Percentiles rank a stretch among this genome's conserved stretches.
Evolutionary conservation across 2,329 filamentous ascomycete genomes (phyloP).

Genomic region (Neofusicoccum cordaticola): DNA sequence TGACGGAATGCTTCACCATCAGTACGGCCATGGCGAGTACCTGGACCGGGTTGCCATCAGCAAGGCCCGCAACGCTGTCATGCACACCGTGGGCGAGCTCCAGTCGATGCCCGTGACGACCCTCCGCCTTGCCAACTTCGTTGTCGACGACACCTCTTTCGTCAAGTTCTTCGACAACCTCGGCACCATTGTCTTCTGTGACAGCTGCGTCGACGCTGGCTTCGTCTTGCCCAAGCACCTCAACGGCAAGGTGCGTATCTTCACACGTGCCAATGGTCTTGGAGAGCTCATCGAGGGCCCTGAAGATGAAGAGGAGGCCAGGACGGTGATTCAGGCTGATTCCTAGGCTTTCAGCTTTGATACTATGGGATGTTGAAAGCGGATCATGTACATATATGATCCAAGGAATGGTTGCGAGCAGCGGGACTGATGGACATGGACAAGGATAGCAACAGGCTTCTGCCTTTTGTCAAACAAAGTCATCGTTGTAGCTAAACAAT

Average conservation of each 20-base stretch:
- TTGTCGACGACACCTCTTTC: slow-evolving; percentile 33
- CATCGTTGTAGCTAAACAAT: too few species aligned
- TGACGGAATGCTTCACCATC: slow-evolving; percentile 28
- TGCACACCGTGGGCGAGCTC: slow-evolving; percentile 21
- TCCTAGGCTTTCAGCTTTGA: neutral
- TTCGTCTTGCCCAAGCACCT: slow-evolving; percentile 5
- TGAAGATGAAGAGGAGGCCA: neutral
- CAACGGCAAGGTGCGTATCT: neutral
- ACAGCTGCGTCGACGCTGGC: slow-evolving; percentile 13
- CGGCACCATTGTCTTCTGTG: neutral
- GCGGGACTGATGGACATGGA: neutral
- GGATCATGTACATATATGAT: neutral
- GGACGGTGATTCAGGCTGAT: neutral
- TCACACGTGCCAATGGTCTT: neutral
- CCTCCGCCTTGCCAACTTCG: slow-evolving; percentile 33
- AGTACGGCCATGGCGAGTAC: slow-evolving; percentile 32
- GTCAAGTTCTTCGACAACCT: slow-evolving; percentile 6
- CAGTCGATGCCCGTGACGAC: slow-evolving; percentile 17
- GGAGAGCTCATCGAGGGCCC: neutral
- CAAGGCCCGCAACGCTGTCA: slow-evolving; percentile 30
- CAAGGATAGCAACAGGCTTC: too few species aligned
- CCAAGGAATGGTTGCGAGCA: neutral
- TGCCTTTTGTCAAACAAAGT: too few species aligned
- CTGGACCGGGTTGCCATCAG: slow-evolving; percentile 32
- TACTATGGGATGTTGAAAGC: neutral